Conservation (phyloP, 768 basidiomycete genomes). For the Mycena leptocephala region DNA sequence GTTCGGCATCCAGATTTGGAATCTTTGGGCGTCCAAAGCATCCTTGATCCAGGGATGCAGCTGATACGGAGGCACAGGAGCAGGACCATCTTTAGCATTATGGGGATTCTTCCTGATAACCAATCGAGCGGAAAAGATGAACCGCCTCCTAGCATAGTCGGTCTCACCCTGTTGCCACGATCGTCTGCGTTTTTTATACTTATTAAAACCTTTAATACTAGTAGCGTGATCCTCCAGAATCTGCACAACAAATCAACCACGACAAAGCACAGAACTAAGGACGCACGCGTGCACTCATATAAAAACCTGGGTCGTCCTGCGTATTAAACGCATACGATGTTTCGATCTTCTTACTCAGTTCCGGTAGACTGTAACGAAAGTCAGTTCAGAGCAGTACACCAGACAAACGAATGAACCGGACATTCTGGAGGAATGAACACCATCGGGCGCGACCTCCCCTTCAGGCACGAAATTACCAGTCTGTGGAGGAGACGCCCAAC, state of each 20-base stretch:
- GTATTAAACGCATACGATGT: background rate
- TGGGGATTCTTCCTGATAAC: background rate
- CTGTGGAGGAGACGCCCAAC: background rate
- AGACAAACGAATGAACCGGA: background rate
- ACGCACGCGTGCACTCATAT: background rate
- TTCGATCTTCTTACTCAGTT: background rate
- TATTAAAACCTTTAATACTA: background rate
- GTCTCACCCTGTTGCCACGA: background rate
- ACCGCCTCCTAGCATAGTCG: background rate
- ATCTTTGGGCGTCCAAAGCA: background rate
- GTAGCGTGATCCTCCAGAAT: background rate
- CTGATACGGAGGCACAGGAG: background rate
- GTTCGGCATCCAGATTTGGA: background rate
- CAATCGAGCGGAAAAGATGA: background rate
- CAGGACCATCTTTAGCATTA: background rate
- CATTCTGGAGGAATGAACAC: background rate
- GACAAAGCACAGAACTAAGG: background rate
- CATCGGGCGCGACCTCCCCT: background rate
- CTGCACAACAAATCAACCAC: background rate
- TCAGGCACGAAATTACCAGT: background rate
- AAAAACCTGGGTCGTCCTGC: background rate
- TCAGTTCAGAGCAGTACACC: too few relatives aligned
- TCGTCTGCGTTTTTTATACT: background rate
- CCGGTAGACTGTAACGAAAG: too few relatives aligned
- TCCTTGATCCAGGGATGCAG: background rate